Percentiles rank a stretch among this genome's conserved stretches.
phyloP scores from a whole-genome alignment of 805 yeast species.

The Hanseniaspora guilliermondii region DNA sequence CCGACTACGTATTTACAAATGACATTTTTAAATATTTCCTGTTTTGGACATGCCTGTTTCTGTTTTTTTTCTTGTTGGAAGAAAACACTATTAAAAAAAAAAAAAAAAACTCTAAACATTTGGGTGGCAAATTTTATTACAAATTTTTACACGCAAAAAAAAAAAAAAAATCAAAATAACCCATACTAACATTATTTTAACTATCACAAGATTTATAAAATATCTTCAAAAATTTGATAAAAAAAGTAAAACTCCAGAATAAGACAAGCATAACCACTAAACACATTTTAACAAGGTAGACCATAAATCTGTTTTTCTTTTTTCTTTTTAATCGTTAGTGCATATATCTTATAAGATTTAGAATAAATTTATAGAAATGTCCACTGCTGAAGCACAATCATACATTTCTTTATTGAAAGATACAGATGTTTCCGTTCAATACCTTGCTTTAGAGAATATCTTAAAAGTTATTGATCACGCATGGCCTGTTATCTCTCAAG shows the following conservation, averaged over 20 bases:
- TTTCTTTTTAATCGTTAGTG: too few relatives aligned
- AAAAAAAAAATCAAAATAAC: not conserved
- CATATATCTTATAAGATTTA: too few relatives aligned
- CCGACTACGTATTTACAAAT: too few relatives aligned
- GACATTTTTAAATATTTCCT: not conserved
- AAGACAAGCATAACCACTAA: too few relatives aligned
- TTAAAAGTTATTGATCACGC: slow-evolving; percentile 75
- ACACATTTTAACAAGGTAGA: too few relatives aligned
- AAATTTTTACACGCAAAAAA: not conserved
- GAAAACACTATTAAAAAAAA: not conserved
- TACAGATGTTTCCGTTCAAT: slow-evolving; percentile 60
- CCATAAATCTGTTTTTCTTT: too few relatives aligned
- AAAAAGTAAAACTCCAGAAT: too few relatives aligned
- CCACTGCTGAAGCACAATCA: slow-evolving; percentile 73
- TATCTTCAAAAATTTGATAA: too few relatives aligned
- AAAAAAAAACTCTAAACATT: not conserved
- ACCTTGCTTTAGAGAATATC: slow-evolving; percentile 73
- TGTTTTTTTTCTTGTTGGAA: not conserved
- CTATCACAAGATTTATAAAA: not conserved
- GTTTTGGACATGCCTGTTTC: not conserved
- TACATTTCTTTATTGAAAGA: slow-evolving; percentile 81
- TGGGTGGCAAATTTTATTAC: not conserved
- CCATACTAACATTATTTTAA: not conserved
- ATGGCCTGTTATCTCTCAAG: slow-evolving; percentile 96
- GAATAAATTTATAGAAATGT: slow-evolving; percentile 23